Percentiles rank a stretch among this genome's conserved stretches.
These are phyloP conservation scores for Trichosanthes cucumerina DNA, from an alignment of 306 rosid genomes.

Conservation along the genomic window DNA sequence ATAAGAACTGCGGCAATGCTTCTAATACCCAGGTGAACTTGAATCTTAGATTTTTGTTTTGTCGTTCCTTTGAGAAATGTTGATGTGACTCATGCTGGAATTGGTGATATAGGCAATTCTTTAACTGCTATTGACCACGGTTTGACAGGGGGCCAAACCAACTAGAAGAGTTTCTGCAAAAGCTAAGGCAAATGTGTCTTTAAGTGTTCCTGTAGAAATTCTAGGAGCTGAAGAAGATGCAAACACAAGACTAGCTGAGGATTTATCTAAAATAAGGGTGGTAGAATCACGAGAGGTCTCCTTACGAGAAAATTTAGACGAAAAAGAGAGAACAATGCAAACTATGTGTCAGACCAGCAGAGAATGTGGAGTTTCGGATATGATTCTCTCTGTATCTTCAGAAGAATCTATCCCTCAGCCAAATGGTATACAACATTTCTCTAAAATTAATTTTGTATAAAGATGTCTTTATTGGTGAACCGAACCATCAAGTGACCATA, in stretches of 20 bases:
- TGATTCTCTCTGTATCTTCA: slow-evolving; percentile 20
- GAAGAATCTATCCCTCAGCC: slow-evolving; percentile 21
- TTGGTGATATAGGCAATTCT: not conserved
- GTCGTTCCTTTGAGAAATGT: not conserved
- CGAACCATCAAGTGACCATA: not conserved
- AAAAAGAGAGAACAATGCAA: slow-evolving; percentile 20
- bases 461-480: slow-evolving; percentile 5
- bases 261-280: slow-evolving; percentile 51
- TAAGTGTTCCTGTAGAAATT: slow-evolving; percentile 23
- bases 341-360: slow-evolving; percentile 12
- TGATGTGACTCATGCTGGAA: not conserved
- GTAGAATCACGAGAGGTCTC: slow-evolving; percentile 32
- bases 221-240: slow-evolving; percentile 40
- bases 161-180: slow-evolving; percentile 28
- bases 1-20: slow-evolving; percentile 11
- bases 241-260: slow-evolving; percentile 53
- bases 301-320: slow-evolving; percentile 19
- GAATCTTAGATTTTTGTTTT: not conserved
- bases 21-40: slow-evolving; percentile 38
- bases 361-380: slow-evolving; percentile 20
- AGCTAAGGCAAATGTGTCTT: slow-evolving; percentile 23
- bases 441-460: not conserved
- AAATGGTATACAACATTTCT: slow-evolving; percentile 36
- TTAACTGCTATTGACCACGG: not conserved
- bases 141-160: slow-evolving; percentile 23